phyloP scores from a whole-genome alignment of 2,329 filamentous ascomycete species.

The Venturia nashicola region DNA sequence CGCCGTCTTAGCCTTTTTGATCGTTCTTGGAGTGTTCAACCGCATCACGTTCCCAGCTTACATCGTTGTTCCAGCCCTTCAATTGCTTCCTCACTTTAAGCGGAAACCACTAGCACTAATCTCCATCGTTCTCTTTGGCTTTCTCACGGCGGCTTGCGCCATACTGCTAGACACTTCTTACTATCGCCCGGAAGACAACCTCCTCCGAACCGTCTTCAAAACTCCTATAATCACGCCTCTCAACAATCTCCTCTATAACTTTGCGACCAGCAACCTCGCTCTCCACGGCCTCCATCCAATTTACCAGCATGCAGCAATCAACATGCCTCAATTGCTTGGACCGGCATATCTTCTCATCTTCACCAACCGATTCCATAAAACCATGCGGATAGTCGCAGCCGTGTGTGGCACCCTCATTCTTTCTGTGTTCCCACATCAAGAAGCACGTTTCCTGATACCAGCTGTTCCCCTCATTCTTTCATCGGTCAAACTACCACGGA shows the following conservation, averaged over 20 bases:
- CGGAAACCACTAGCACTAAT: slow-evolving; percentile 53
- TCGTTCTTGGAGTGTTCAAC: slow-evolving; percentile 84
- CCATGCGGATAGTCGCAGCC: slow-evolving; percentile 32
- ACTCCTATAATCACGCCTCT: slow-evolving; percentile 40
- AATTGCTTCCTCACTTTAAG: slow-evolving; percentile 73
- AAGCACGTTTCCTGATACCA: slow-evolving; percentile 66
- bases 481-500: slow-evolving; percentile 54
- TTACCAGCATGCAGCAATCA: slow-evolving; percentile 39
- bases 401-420: slow-evolving; percentile 58
- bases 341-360: slow-evolving; percentile 36
- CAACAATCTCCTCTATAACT: slow-evolving; percentile 42
- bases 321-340: slow-evolving; percentile 40
- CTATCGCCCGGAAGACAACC: slow-evolving; percentile 51
- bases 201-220: slow-evolving; percentile 50
- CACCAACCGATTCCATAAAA: slow-evolving; percentile 29
- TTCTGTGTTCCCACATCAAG: slow-evolving; percentile 67
- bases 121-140: slow-evolving; percentile 51
- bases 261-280: slow-evolving; percentile 34
- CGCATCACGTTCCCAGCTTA: slow-evolving; percentile 96
- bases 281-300: slow-evolving; percentile 40
- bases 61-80: slow-evolving; percentile 69
- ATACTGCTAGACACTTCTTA: slow-evolving; percentile 77
- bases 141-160: slow-evolving; percentile 58
- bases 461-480: slow-evolving; percentile 66
- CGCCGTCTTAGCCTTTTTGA: slow-evolving; percentile 64